phyloP scores from a whole-genome alignment of 139 green algal genomes.

The Ettlia oleoabundans region DNA sequence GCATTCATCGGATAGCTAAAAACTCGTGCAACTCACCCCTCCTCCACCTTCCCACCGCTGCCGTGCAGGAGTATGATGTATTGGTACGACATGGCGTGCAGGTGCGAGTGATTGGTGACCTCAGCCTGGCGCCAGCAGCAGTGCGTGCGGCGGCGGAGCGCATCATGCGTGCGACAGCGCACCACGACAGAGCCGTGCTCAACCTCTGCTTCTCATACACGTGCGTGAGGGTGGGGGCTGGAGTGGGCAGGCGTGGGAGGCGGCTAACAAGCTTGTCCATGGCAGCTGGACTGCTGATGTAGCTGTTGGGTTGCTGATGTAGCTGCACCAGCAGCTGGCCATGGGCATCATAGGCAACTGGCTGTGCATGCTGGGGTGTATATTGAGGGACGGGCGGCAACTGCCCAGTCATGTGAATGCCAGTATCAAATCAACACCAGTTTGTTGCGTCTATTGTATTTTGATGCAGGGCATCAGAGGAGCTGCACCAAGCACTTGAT shows the following conservation, averaged over 20 bases:
- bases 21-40: too few species aligned
- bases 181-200: conserved; percentile 57
- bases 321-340: too few species aligned
- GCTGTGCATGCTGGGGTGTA: too few species aligned
- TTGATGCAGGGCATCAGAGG: conserved; percentile 34
- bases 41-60: too few species aligned
- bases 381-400: too few species aligned
- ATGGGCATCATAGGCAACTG: too few species aligned
- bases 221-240: conserved; percentile 42
- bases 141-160: conserved; percentile 74
- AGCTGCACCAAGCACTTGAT: conserved; percentile 38
- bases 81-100: conserved; percentile 68
- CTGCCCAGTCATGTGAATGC: too few species aligned
- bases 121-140: conserved; percentile 65
- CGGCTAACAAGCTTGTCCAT: neutral
- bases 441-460: too few species aligned
- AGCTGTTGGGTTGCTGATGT: neutral
- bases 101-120: conserved; percentile 83
- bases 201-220: conserved; percentile 97
- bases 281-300: neutral
- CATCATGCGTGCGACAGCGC: conserved; percentile 73
- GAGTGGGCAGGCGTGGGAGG: neutral
- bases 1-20: too few species aligned
- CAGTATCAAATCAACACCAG: too few species aligned
- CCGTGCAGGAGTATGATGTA: conserved; percentile 69